Percentiles rank a stretch among this genome's conserved stretches.
phyloP scores from a whole-genome alignment of 805 yeast species.

The Kluyveromyces lactis region DNA sequence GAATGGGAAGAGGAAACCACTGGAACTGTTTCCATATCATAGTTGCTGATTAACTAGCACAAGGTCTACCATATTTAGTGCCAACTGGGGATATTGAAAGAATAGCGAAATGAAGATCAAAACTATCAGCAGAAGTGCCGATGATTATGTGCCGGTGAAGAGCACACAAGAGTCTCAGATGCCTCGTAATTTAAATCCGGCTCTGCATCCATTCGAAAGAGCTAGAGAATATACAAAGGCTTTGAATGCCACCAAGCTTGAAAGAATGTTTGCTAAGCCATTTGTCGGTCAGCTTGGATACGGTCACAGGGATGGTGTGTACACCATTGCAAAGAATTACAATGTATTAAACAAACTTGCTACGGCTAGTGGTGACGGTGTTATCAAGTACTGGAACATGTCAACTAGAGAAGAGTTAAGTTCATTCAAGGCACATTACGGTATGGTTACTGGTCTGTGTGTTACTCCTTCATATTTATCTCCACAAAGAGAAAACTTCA shows the following conservation, averaged over 20 bases:
- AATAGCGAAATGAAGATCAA: slow-evolving; percentile 57
- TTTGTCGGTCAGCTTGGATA: slow-evolving; percentile 90
- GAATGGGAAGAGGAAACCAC: too few relatives aligned
- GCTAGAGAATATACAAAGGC: slow-evolving; percentile 96
- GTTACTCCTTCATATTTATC: slow-evolving; percentile 46
- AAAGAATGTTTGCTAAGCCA: slow-evolving; percentile 96
- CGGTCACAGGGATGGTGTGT: slow-evolving; percentile 94
- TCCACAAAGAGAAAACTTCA: slow-evolving; percentile 33
- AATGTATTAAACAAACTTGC: slow-evolving; percentile 66
- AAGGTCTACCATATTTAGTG: too few relatives aligned
- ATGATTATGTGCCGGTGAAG: slow-evolving; percentile 84
- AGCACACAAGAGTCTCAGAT: slow-evolving; percentile 81
- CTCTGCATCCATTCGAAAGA: slow-evolving; percentile 92
- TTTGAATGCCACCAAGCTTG: slow-evolving; percentile 87
- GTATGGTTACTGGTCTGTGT: slow-evolving; percentile 76
- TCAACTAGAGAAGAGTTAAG: slow-evolving; percentile 66
- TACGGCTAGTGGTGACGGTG: slow-evolving; percentile 93
- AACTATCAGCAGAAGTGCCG: slow-evolving; percentile 83
- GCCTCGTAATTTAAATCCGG: slow-evolving; percentile 88
- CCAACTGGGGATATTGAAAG: not conserved
- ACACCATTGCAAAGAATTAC: slow-evolving; percentile 74
- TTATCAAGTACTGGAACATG: slow-evolving; percentile 88
- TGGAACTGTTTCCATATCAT: too few relatives aligned
- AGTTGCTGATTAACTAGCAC: too few relatives aligned
- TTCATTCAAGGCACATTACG: slow-evolving; percentile 82